These are phyloP conservation scores for Protomyces pachydermus DNA, from an alignment of 1,139 yeast species.

Conservation along the genomic window DNA sequence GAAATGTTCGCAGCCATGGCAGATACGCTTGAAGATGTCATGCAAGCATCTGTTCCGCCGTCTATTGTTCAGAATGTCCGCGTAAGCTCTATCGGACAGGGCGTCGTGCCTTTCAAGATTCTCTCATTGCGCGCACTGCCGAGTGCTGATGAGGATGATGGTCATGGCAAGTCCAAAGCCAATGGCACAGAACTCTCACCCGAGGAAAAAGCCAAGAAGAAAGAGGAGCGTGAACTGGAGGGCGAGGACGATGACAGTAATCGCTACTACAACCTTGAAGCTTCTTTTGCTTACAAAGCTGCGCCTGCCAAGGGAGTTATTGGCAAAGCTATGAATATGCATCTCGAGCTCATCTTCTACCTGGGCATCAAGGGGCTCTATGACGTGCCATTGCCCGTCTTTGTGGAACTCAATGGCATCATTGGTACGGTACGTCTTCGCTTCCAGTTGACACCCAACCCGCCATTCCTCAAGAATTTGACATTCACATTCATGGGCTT, in stretches of 20 bases:
- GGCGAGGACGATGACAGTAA: slow-evolving; percentile 19
- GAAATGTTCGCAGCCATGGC: slow-evolving; percentile 27
- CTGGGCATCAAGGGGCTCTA: slow-evolving; percentile 26
- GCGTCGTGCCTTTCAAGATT: slow-evolving; percentile 26
- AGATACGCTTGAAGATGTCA: slow-evolving; percentile 28
- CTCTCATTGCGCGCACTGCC: slow-evolving; percentile 27
- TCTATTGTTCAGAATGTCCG: slow-evolving; percentile 24
- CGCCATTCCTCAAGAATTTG: slow-evolving; percentile 26
- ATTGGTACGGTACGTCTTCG: slow-evolving; percentile 27
- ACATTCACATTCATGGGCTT: slow-evolving; percentile 28
- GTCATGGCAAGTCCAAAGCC: slow-evolving; percentile 14
- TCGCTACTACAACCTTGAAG: slow-evolving; percentile 26
- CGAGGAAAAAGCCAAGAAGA: slow-evolving; percentile 15
- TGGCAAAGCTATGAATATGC: slow-evolving; percentile 27
- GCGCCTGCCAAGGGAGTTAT: slow-evolving; percentile 21
- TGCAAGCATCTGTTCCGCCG: slow-evolving; percentile 29
- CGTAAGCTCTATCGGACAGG: slow-evolving; percentile 24
- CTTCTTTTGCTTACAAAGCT: slow-evolving; percentile 26
- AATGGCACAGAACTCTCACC: slow-evolving; percentile 1
- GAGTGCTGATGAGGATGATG: slow-evolving; percentile 16
- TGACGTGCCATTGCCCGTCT: slow-evolving; percentile 27
- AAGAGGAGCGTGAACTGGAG: slow-evolving; percentile 20
- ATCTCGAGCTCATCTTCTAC: slow-evolving; percentile 25
- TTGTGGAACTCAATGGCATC: slow-evolving; percentile 28
- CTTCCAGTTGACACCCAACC: slow-evolving; percentile 25